Base-by-base conservation (phyloP, 495 filamentous ascomycete species). In the Apodospora peruviana region DNA sequence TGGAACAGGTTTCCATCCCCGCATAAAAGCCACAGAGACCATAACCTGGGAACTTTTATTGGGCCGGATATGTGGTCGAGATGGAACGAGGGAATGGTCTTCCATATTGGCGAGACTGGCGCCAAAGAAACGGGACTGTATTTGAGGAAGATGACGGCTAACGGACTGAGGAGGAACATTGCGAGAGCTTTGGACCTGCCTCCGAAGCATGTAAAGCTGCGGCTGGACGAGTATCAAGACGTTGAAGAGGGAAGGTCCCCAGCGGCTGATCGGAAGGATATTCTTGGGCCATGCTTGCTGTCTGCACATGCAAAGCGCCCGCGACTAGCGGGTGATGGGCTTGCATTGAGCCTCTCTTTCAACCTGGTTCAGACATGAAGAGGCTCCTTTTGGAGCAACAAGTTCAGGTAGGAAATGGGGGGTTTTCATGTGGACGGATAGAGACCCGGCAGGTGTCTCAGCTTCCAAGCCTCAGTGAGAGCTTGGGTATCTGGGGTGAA, bases 291-390 rank as follows among this genome's bases (percentile, higher is more conserved):
- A 36, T 48, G 40, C 36, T 34, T 43, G 12, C 25, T 56, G 45
- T 47, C 35, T 53, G 53, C 53, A 56, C 49, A 56, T 56, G 53
- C 50, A 48, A 40, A 37, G n/a, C n/a, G n/a, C n/a, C n/a, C n/a
- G 22, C 36, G 23, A 36, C 17, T 5, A 5, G 44, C 24, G 29
- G 45, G 51, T 45, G 50, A 44, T 42, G 53, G 36, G 32, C 50
- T 45, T 53, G 53, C 50, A 56, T 49, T 52, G 37, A 41, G 45
- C 25, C 45, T 49, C 27, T 45, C 24, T 21, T 29, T 34, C 14
- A 27, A 47, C 34, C 40, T 34, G 45, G 45, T 23, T 25, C 34
- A 40, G 51, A 40, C 21, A 7, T 27, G 5, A 22, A 21, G 39
- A 5, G 4, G 18, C 39, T n/a, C n/a, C 17, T 27, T 12, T n/a